These are phyloP conservation scores for Populus hybrid DNA, from an alignment of 441 rosid species.

Conservation along the genomic window DNA sequence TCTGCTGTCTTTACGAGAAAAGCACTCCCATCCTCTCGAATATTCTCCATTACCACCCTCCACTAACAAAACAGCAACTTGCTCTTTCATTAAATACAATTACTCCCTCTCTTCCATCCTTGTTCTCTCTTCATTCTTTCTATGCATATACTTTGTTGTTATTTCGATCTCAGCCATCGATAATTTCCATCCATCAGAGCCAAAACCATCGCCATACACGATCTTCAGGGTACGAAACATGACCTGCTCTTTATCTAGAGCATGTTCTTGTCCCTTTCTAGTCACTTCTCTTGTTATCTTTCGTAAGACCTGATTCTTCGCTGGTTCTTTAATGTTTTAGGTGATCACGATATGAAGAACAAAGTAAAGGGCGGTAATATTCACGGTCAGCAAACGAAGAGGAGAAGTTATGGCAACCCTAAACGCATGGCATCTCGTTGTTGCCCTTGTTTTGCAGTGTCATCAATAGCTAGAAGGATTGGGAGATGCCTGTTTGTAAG, in stretches of 20 bases:
- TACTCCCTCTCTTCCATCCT: not conserved
- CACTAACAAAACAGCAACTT: not conserved
- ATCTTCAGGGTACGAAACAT: not conserved
- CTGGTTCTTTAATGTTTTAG: not conserved
- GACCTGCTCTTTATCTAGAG: not conserved
- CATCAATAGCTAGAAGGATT: constrained; percentile 30
- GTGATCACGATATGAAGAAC: constrained; percentile 4
- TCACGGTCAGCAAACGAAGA: not conserved
- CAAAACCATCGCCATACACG: not conserved
- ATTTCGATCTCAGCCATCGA: not conserved
- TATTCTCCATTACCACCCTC: not conserved
- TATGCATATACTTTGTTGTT: not conserved
- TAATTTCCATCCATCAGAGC: not conserved
- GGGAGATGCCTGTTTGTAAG: constrained; percentile 48
- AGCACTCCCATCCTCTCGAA: not conserved
- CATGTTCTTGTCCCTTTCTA: not conserved
- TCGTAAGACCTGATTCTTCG: not conserved
- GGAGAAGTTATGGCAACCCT: constrained; percentile 1
- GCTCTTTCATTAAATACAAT: not conserved
- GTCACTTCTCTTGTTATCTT: not conserved
- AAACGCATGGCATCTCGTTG: constrained; percentile 1
- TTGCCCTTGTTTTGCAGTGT: constrained; percentile 21
- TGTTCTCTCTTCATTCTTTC: not conserved
- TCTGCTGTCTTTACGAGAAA: not conserved
- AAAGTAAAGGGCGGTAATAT: not conserved